These are phyloP conservation scores for Ustilago vetiveriae DNA, from an alignment of 1,284 basidiomycete genomes.

Conservation along the genomic window DNA sequence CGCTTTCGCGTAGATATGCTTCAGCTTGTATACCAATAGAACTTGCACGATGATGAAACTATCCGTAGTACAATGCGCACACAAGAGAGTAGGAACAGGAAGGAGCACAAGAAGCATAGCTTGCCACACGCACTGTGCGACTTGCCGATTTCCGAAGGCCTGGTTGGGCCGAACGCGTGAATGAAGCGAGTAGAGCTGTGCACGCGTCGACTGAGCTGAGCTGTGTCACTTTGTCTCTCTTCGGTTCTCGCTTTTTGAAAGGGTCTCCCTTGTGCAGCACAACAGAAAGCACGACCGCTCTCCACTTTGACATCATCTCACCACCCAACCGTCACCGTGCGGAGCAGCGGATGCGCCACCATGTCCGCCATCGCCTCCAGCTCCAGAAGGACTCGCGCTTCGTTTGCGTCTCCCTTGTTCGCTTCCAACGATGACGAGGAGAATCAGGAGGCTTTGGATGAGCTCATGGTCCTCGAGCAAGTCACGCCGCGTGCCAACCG, in stretches of 20 bases:
- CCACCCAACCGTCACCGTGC: background rate
- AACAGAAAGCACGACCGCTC: no score
- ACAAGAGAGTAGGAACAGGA: no score
- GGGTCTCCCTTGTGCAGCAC: background rate
- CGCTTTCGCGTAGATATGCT: no score
- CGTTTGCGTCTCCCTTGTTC: constrained; percentile 15
- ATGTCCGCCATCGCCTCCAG: constrained; percentile 14
- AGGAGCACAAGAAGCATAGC: no score
- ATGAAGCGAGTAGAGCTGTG: background rate
- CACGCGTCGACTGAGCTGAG: constrained; percentile 9
- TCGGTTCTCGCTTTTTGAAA: background rate
- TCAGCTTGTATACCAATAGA: no score
- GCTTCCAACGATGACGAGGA: constrained; percentile 4
- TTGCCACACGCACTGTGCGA: no score
- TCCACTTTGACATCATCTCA: background rate
- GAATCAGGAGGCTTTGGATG: constrained; percentile 22
- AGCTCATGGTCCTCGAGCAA: constrained; percentile 26
- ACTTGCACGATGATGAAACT: no score
- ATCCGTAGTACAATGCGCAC: no score
- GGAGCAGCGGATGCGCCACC: background rate
- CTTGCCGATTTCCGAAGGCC: background rate
- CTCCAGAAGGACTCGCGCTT: constrained; percentile 20
- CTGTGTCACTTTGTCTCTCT: background rate
- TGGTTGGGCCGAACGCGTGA: background rate
- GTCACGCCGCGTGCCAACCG: constrained; percentile 25